These are phyloP conservation scores for Rhizophagus clarus DNA, from an alignment of 192 early-diverging fungal species.

Conservation along the genomic window DNA sequence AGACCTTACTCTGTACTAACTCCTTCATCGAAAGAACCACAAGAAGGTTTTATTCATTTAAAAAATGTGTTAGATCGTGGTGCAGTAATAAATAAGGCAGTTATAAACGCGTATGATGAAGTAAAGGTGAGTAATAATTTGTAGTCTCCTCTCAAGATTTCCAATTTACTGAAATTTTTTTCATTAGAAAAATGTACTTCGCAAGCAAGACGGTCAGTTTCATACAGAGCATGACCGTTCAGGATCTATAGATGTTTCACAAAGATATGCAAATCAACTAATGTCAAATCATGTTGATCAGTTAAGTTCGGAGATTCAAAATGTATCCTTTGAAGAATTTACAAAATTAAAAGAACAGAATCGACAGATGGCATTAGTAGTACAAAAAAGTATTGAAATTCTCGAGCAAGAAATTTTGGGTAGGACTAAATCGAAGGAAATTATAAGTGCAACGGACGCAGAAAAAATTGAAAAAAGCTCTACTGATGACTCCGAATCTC, in stretches of 20 bases:
- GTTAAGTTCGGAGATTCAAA: neutral
- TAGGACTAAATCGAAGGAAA: constrained; percentile 14
- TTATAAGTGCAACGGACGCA: constrained; percentile 13
- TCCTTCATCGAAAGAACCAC: neutral
- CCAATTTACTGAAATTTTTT: neutral
- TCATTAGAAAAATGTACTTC: constrained; percentile 15
- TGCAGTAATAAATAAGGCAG: constrained; percentile 56
- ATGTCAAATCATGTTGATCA: neutral
- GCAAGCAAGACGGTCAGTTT: constrained; percentile 33
- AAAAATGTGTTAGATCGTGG: constrained; percentile 58
- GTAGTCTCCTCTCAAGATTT: neutral
- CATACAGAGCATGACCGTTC: constrained; percentile 3
- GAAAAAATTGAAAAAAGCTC: constrained; percentile 29
- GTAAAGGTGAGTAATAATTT: constrained; percentile 40
- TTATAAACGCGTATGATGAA: constrained; percentile 42
- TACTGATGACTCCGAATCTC: constrained; percentile 13
- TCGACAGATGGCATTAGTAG: constrained; percentile 38
- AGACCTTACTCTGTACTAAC: constrained; percentile 17
- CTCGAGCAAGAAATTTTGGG: constrained; percentile 50
- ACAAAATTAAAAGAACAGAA: constrained; percentile 32
- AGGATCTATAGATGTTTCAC: neutral
- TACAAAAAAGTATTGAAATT: constrained; percentile 44
- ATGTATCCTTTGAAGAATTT: neutral
- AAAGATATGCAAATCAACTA: constrained; percentile 1
- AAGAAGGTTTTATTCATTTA: constrained; percentile 50